A percentile compares a stretch with the other conserved stretches of the same genome.
phyloP scores from a whole-genome alignment of 2,329 filamentous ascomycete genomes.

The Verticillium dahliae region DNA sequence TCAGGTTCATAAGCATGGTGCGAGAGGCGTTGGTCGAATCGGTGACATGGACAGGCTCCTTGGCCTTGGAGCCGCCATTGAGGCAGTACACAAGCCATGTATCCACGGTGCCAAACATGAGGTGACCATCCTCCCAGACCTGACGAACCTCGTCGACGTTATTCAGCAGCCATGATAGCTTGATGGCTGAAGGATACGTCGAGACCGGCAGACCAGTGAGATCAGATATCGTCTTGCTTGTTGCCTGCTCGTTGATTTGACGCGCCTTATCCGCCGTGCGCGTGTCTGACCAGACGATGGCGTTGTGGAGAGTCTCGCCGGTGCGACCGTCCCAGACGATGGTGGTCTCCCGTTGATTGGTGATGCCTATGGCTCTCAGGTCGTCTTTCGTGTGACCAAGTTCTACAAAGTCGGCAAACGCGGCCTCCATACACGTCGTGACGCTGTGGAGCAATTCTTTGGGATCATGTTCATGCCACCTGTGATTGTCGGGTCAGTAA shows the following conservation, averaged over 20 bases:
- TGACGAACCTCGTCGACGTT: slow-evolving; percentile 63
- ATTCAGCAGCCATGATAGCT: slow-evolving; percentile 75
- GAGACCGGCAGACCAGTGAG: slow-evolving; percentile 78
- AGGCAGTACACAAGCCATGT: slow-evolving; percentile 82
- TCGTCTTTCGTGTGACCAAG: slow-evolving; percentile 60
- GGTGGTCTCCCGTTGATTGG: slow-evolving; percentile 85
- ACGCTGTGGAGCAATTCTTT: slow-evolving; percentile 69
- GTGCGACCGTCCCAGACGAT: slow-evolving; percentile 78
- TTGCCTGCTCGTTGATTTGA: slow-evolving; percentile 40
- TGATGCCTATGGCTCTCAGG: slow-evolving; percentile 77
- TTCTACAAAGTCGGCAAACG: slow-evolving; percentile 63
- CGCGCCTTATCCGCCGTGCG: slow-evolving; percentile 66
- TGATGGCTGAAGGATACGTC: slow-evolving; percentile 82
- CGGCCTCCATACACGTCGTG: slow-evolving; percentile 71
- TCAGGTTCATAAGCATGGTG: slow-evolving; percentile 92
- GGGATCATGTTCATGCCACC: slow-evolving; percentile 88
- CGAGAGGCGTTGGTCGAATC: slow-evolving; percentile 83
- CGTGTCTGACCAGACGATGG: slow-evolving; percentile 88
- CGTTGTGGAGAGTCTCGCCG: slow-evolving; percentile 75
- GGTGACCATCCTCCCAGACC: slow-evolving; percentile 68
- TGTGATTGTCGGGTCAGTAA: slow-evolving; percentile 22
- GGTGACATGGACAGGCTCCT: slow-evolving; percentile 64
- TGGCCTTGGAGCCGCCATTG: slow-evolving; percentile 60
- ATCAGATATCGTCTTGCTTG: slow-evolving; percentile 21
- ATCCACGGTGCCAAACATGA: slow-evolving; percentile 84